These are phyloP conservation scores for Wallacemonas sp. DNA, from an alignment of 208 protist species.

Conservation along the genomic window DNA sequence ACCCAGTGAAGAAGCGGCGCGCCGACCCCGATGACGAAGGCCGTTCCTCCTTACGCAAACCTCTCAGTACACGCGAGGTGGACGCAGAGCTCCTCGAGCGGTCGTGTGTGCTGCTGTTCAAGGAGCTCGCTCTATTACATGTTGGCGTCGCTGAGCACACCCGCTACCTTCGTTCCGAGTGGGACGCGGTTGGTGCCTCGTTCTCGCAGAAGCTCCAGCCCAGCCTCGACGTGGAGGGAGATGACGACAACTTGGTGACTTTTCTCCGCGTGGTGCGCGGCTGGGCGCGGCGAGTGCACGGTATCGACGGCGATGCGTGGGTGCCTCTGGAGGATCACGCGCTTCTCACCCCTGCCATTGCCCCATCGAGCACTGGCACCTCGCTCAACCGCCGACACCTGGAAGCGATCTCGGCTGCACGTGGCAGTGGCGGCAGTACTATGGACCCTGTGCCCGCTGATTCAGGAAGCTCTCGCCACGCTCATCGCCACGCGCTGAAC, in stretches of 20 bases:
- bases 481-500: constrained; percentile 11
- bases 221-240: constrained; percentile 3
- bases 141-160: constrained; percentile 19
- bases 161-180: constrained; percentile 10
- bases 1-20: not conserved
- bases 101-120: constrained; percentile 19
- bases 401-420: not conserved
- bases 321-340: not conserved
- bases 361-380: not conserved
- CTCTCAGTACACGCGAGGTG: not conserved
- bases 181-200: not conserved
- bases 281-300: constrained; percentile 1
- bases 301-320: not conserved
- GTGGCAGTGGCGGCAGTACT: not conserved
- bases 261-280: constrained; percentile 1
- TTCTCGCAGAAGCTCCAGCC: constrained; percentile 3
- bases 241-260: constrained; percentile 9
- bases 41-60: not conserved
- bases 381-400: not conserved
- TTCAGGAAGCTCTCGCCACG: not conserved
- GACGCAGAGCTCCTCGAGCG: constrained; percentile 13
- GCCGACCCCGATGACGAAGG: not conserved
- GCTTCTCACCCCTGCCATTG: not conserved
- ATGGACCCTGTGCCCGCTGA: not conserved
- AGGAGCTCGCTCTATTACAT: constrained; percentile 31